Evolutionary conservation across 257 asterid genomes (phyloP).

Genomic region (Verbascum thapsus): DNA sequence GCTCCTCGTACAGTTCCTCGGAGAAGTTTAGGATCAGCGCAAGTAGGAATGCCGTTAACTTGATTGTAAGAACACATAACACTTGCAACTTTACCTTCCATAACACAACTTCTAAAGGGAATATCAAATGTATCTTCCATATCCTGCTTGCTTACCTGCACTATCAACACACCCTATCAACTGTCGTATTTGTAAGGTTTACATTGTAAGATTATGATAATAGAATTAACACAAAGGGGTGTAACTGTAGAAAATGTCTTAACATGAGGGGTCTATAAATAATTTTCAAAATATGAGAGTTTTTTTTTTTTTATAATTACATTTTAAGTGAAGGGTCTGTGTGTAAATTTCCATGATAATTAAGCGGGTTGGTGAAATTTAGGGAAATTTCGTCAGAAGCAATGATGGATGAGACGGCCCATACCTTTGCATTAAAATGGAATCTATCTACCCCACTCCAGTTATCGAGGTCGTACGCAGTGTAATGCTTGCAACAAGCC

Average conservation of each 20-base stretch:
- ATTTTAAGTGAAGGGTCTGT: too few species aligned
- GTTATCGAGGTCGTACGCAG: slow-evolving; percentile 86
- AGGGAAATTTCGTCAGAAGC: too few species aligned
- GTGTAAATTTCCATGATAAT: too few species aligned
- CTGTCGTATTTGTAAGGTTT: too few species aligned
- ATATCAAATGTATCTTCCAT: slow-evolving; percentile 70
- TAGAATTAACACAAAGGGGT: too few species aligned
- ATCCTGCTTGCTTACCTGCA: slow-evolving; percentile 77
- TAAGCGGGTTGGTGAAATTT: too few species aligned
- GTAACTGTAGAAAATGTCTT: too few species aligned
- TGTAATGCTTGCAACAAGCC: slow-evolving; percentile 87
- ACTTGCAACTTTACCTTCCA: slow-evolving; percentile 85
- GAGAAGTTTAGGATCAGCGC: slow-evolving; percentile 80
- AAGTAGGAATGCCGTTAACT: slow-evolving; percentile 82
- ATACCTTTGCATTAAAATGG: slow-evolving; percentile 82
- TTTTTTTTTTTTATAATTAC: too few species aligned
- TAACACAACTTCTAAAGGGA: slow-evolving; percentile 79
- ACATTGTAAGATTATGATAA: too few species aligned
- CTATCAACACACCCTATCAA: neutral
- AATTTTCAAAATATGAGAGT: too few species aligned
- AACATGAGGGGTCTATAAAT: too few species aligned
- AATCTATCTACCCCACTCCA: slow-evolving; percentile 83
- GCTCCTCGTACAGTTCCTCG: slow-evolving; percentile 64
- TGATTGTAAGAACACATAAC: slow-evolving; percentile 94
- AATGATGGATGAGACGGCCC: neutral